Percentiles rank a stretch among this genome's conserved stretches.
These are phyloP conservation scores for Vararia minispora DNA, from an alignment of 768 basidiomycete species.

Conservation along the genomic window DNA sequence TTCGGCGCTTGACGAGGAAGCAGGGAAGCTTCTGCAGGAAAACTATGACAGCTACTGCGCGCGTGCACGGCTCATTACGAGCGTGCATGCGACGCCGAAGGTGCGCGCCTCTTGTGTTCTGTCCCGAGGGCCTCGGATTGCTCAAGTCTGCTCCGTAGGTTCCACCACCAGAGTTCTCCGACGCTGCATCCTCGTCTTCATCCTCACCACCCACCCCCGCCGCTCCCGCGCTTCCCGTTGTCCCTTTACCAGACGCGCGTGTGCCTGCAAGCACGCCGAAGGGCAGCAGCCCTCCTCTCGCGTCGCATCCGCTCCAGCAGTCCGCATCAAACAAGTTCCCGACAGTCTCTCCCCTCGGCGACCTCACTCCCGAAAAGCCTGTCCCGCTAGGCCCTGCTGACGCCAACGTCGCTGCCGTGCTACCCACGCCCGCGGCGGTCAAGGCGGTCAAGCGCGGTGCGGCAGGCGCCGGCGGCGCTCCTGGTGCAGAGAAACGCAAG, in stretches of 20 bases:
- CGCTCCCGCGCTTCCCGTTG: no score
- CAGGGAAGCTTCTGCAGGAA: slow-evolving; percentile 83
- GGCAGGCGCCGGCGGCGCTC: slow-evolving; percentile 33
- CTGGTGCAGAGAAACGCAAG: slow-evolving; percentile 73
- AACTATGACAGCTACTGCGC: slow-evolving; percentile 83
- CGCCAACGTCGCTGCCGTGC: slow-evolving; percentile 40
- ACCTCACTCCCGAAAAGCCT: slow-evolving; percentile 24
- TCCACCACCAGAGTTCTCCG: slow-evolving; percentile 55
- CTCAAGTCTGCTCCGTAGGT: slow-evolving; percentile 17
- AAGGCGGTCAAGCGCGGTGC: slow-evolving; percentile 67
- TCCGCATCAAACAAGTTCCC: slow-evolving; percentile 31
- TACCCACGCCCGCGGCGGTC: slow-evolving; percentile 25
- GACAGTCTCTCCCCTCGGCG: slow-evolving; percentile 23
- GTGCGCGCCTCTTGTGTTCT: slow-evolving; percentile 22
- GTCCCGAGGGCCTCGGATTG: no score
- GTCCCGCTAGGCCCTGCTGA: slow-evolving; percentile 64
- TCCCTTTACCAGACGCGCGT: no score
- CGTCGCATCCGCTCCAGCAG: slow-evolving; percentile 29
- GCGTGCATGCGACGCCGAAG: slow-evolving; percentile 82
- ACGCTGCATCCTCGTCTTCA: slow-evolving; percentile 20
- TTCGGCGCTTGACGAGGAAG: slow-evolving; percentile 92
- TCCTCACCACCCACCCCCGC: slow-evolving; percentile 19
- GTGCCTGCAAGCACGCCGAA: slow-evolving; percentile 18
- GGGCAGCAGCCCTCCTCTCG: slow-evolving; percentile 18
- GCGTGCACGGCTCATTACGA: slow-evolving; percentile 81